Percentiles rank a stretch among this genome's conserved stretches.
Evolutionary conservation across 2,329 filamentous ascomycete genomes (phyloP).

Genomic region (Botrytis cinerea): DNA sequence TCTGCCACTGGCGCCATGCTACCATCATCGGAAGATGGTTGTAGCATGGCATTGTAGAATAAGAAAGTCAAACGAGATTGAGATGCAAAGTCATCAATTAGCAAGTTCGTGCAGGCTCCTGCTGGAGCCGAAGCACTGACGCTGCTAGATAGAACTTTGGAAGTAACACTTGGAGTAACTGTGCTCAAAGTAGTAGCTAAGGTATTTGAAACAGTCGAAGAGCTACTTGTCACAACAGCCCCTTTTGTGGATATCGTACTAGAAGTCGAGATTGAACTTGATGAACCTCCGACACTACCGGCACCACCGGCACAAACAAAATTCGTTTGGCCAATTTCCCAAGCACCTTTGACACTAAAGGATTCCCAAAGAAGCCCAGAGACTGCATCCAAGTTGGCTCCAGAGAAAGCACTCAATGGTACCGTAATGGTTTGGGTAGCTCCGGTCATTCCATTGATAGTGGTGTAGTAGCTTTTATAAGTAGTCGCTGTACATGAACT

Average conservation of each 20-base stretch:
- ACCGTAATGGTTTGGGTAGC: constrained; percentile 52
- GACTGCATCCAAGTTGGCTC: constrained; percentile 53
- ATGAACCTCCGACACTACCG: constrained; percentile 21
- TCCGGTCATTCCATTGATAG: constrained; percentile 52
- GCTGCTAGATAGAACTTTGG: constrained; percentile 4
- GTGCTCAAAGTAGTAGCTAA: constrained; percentile 4
- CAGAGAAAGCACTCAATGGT: constrained; percentile 51
- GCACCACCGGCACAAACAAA: constrained; percentile 46
- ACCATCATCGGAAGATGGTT: constrained; percentile 57
- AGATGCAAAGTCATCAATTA: constrained; percentile 62
- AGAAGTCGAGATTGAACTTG: not conserved
- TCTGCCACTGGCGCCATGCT: constrained; percentile 47
- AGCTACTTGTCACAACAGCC: constrained; percentile 1
- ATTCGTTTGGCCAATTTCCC: constrained; percentile 52
- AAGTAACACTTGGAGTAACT: not conserved
- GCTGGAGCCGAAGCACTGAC: constrained; percentile 22
- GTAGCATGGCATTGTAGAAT: constrained; percentile 59
- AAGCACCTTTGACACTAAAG: constrained; percentile 45
- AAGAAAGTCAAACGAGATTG: constrained; percentile 63
- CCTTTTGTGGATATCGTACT: constrained; percentile 15
- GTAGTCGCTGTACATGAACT: constrained; percentile 46
- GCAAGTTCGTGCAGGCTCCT: constrained; percentile 45
- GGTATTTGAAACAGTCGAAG: not conserved
- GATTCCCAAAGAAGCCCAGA: constrained; percentile 48
- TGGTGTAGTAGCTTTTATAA: constrained; percentile 49